Base-by-base conservation (phyloP, 352 stramenopile species). In the Pythium phragmiticola region DNA sequence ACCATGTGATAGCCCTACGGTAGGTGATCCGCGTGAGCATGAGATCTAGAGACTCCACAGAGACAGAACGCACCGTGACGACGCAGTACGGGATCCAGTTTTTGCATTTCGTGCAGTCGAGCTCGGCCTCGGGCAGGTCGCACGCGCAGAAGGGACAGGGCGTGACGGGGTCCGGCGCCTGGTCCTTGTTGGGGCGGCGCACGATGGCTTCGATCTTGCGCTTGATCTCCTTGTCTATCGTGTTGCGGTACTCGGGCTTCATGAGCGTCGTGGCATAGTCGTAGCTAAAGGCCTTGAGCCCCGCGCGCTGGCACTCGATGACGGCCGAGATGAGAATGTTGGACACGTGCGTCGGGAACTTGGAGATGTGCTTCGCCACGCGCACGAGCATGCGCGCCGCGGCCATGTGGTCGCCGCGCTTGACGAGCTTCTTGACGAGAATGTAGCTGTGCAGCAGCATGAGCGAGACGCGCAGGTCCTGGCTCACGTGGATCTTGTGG, bases 151-250 rank as follows among this genome's bases (percentile, higher is more conserved):
- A 96, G 7, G 92, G 94, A 45, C 93, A 98, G 11, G 86, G 87
- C 13, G 87, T 89, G 42, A 75, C 56, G 1, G 70, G 68, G 43
- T 92, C 85, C 0, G 80, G 78, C 30, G 74, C 61, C 60, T 96
- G 87, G 34, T 98, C 90, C 70, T 92, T 89, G 69, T 95, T 96
- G 21, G 90, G 87, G n/a, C 85, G 84, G 34, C 94, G 87, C 13
- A 98, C 90, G 50, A 98, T 98, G 16, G 88, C 86, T 74, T 98
- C 92, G 65, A 98, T 98, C 73, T 98, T 98, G 60, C 85, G 88
- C 66, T 90, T 90, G 66, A 96, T 95, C 53, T 96, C 83, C 56
- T 92, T 94, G 75, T 95, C 87, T 60, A 95, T 95, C 14, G 76
- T 79, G 56, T 79, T 88, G 54, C 90, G 87, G 68, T 97, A 87